phyloP scores from a whole-genome alignment of 2,329 filamentous ascomycete genomes.

The Phyllosticta citriasiana region DNA sequence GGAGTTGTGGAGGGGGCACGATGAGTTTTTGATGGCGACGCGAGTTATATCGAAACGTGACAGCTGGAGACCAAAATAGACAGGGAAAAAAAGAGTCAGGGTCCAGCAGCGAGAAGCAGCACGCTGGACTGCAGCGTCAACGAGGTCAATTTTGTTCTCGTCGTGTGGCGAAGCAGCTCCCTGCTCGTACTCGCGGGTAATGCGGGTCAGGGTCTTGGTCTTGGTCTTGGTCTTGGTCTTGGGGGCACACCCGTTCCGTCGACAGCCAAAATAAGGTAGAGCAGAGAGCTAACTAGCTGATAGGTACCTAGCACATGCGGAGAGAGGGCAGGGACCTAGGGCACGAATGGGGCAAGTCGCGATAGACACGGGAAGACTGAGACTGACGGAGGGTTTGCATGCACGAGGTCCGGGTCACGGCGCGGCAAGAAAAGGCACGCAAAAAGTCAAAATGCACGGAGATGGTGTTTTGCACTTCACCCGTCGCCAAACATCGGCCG shows the following conservation, averaged over 20 bases:
- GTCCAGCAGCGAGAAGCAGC: not conserved
- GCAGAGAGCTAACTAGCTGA: too few species aligned
- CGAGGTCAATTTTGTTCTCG: not conserved
- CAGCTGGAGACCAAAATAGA: not conserved
- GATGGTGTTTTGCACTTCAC: not conserved
- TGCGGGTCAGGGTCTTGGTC: not conserved
- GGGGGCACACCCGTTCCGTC: too few species aligned
- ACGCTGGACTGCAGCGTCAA: not conserved
- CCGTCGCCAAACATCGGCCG: too few species aligned
- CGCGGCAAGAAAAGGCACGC: not conserved
- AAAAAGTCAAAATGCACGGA: not conserved
- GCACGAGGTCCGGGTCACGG: not conserved
- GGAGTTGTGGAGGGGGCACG: not conserved
- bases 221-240: not conserved
- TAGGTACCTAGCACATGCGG: too few species aligned
- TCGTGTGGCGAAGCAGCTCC: not conserved
- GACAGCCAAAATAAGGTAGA: too few species aligned
- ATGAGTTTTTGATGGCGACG: not conserved
- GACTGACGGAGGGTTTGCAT: not conserved
- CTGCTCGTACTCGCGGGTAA: not conserved
- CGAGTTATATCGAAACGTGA: not conserved
- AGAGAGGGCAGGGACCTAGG: not conserved
- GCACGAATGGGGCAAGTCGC: not conserved
- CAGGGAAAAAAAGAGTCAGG: not conserved
- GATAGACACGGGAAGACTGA: not conserved